Percentiles rank a stretch among this genome's conserved stretches.
These are phyloP conservation scores for Ambrosia artemisiifolia DNA, from an alignment of 129 eudicot species.

Conservation along the genomic window DNA sequence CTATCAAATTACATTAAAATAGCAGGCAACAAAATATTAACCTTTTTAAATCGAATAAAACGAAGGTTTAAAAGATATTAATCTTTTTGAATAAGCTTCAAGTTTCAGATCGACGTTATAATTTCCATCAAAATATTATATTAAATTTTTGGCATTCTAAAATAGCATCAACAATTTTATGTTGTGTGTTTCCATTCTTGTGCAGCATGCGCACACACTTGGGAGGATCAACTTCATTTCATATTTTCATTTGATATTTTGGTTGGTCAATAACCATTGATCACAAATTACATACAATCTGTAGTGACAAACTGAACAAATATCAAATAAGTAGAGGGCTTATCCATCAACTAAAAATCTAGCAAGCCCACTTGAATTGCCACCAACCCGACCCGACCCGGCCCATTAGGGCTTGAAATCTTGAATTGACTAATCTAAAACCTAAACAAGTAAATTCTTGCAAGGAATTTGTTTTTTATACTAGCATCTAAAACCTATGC, in stretches of 20 bases:
- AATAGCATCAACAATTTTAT: too few species aligned
- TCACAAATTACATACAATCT: constrained; percentile 27
- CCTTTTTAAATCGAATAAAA: too few species aligned
- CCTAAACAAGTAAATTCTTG: background rate
- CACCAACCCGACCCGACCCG: constrained; percentile 3
- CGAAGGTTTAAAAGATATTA: too few species aligned
- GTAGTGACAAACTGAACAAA: background rate
- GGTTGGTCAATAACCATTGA: constrained; percentile 12
- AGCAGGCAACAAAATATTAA: too few species aligned
- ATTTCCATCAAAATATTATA: too few species aligned
- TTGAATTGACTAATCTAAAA: background rate
- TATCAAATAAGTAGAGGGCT: constrained; percentile 35
- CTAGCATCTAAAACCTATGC: constrained; percentile 34
- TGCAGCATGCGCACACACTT: background rate
- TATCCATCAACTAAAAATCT: constrained; percentile 33
- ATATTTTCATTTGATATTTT: background rate
- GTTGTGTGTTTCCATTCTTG: too few species aligned
- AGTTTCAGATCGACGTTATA: too few species aligned
- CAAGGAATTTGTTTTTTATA: constrained; percentile 7
- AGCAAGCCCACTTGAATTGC: constrained; percentile 21
- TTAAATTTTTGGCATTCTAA: too few species aligned
- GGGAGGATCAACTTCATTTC: background rate
- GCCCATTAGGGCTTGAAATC: background rate
- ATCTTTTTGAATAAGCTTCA: too few species aligned
- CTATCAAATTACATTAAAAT: too few species aligned